Percentiles rank a stretch among this genome's conserved stretches.
Evolutionary conservation across 116 monocot genomes (phyloP).

Genomic region (Iris pallida): DNA sequence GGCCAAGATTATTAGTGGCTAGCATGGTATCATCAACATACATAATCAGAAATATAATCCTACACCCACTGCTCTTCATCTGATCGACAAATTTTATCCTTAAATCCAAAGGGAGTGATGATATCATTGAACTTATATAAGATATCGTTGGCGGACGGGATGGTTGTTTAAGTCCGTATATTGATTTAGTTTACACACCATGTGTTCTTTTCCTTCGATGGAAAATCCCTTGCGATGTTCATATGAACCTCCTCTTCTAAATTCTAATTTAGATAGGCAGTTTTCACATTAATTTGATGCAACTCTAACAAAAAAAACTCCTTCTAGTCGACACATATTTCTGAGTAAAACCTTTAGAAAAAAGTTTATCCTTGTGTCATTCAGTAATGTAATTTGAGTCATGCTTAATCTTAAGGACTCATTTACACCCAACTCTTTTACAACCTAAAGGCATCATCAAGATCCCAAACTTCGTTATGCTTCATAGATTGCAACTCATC

Average conservation of each 20-base stretch:
- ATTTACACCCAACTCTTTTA: neutral
- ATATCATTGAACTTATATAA: neutral
- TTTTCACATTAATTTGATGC: too few relatives aligned
- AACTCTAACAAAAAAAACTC: neutral
- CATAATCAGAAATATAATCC: too few relatives aligned
- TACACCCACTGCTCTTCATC: neutral
- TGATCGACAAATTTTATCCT: neutral
- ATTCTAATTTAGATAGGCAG: too few relatives aligned
- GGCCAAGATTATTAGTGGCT: neutral
- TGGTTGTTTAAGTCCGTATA: neutral
- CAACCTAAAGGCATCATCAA: too few relatives aligned
- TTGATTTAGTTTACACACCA: too few relatives aligned
- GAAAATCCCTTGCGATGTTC: too few relatives aligned
- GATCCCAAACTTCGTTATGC: too few relatives aligned
- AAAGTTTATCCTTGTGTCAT: neutral
- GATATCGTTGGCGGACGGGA: neutral
- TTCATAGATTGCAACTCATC: too few relatives aligned
- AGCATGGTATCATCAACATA: constrained; percentile 3
- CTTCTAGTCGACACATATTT: neutral
- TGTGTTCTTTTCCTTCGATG: too few relatives aligned
- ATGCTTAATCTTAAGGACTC: neutral
- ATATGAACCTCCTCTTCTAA: too few relatives aligned
- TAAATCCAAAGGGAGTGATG: neutral
- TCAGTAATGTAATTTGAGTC: neutral
- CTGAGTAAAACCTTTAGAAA: constrained; percentile 2